phyloP scores from a whole-genome alignment of 148 eudicot species.

The Simmondsia chinensis region DNA sequence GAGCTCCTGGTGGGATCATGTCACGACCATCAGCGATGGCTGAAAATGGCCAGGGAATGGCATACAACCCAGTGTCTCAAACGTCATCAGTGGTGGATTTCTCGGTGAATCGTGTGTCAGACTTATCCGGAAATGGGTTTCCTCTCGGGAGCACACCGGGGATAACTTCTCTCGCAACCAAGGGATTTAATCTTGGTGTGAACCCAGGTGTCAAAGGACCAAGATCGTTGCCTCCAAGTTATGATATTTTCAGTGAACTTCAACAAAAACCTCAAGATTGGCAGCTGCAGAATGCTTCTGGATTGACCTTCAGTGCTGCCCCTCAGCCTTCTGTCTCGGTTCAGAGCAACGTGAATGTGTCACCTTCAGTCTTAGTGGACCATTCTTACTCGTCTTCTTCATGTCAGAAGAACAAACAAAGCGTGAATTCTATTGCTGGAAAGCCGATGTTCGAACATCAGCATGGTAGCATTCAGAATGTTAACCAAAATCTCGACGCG shows the following conservation, averaged over 20 bases:
- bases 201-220: slow-evolving; percentile 39
- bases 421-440: slow-evolving; percentile 20
- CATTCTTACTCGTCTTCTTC: slow-evolving; percentile 38
- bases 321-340: slow-evolving; percentile 21
- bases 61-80: slow-evolving; percentile 37
- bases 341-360: slow-evolving; percentile 32
- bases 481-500: slow-evolving; percentile 25
- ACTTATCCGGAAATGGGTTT: slow-evolving; percentile 32
- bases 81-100: slow-evolving; percentile 36
- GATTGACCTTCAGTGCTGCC: slow-evolving; percentile 21
- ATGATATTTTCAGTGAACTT: slow-evolving; percentile 51
- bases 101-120: slow-evolving; percentile 32
- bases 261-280: slow-evolving; percentile 54
- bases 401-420: slow-evolving; percentile 23
- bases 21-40: too few relatives aligned
- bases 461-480: slow-evolving; percentile 16
- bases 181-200: slow-evolving; percentile 37
- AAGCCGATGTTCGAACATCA: slow-evolving; percentile 31
- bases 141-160: slow-evolving; percentile 42
- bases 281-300: slow-evolving; percentile 42
- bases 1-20: slow-evolving; percentile 21
- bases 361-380: slow-evolving; percentile 49
- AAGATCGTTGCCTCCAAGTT: slow-evolving; percentile 39
- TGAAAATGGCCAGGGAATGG: slow-evolving; percentile 26
- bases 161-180: slow-evolving; percentile 18